Evolutionary conservation across 2,329 filamentous ascomycete species (phyloP).

Genomic region (Arthrobotrys pseudoclavata): DNA sequence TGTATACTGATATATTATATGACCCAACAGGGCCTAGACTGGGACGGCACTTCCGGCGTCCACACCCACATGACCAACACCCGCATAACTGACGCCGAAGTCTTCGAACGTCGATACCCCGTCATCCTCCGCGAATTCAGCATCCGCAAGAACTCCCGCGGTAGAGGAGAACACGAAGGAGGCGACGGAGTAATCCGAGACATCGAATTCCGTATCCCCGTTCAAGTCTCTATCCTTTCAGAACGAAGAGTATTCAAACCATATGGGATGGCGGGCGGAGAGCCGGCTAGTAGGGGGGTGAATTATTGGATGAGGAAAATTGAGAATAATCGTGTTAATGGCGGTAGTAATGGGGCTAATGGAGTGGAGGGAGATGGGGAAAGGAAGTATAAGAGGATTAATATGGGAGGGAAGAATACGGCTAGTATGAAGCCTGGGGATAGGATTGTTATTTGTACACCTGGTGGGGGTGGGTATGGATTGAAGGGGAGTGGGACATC

Average conservation of each 20-base stretch:
- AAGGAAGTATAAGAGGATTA: conserved; percentile 74
- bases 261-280: conserved; percentile 86
- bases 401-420: conserved; percentile 83
- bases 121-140: conserved; percentile 79
- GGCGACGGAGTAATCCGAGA: conserved; percentile 83
- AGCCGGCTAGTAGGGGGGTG: conserved; percentile 80
- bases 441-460: conserved; percentile 81
- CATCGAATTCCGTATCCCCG: conserved; percentile 82
- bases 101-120: conserved; percentile 82
- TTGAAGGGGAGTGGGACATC: conserved; percentile 68
- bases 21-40: conserved; percentile 71
- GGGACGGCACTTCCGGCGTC: conserved; percentile 81
- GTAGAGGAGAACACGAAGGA: conserved; percentile 76
- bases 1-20: background rate
- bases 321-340: conserved; percentile 63
- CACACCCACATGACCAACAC: conserved; percentile 91
- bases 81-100: conserved; percentile 82
- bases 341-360: conserved; percentile 60
- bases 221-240: conserved; percentile 83
- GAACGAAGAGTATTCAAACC: conserved; percentile 82
- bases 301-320: conserved; percentile 90
- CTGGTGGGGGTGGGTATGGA: conserved; percentile 79
- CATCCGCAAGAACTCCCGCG: conserved; percentile 75
- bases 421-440: conserved; percentile 82
- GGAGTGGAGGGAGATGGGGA: conserved; percentile 66